Conservation (phyloP, 2,329 filamentous ascomycete genomes). For the Pseudogymnoascus sp. region DNA sequence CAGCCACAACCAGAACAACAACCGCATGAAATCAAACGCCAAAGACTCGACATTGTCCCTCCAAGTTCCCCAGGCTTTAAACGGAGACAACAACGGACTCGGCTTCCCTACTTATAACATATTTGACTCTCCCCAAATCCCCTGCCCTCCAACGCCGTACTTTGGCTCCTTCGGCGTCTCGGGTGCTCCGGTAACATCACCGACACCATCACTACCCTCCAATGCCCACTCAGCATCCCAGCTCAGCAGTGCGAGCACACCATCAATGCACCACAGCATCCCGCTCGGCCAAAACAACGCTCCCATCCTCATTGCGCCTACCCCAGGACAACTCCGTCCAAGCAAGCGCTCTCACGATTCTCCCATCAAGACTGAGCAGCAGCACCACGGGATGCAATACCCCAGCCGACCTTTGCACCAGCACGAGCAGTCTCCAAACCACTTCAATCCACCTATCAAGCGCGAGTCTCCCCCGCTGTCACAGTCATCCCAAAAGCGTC, state of each 20-base stretch:
- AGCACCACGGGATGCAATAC: neutral
- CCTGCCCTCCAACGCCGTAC: slow-evolving; percentile 14
- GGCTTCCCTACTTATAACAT: neutral
- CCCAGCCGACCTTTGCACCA: neutral
- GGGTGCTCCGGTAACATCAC: slow-evolving; percentile 11
- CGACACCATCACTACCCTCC: slow-evolving; percentile 17
- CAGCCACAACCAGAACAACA: neutral
- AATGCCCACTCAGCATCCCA: slow-evolving; percentile 16
- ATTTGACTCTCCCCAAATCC: neutral
- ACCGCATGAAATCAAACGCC: neutral
- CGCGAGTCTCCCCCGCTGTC: neutral
- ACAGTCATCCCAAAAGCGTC: neutral
- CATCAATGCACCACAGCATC: slow-evolving; percentile 14
- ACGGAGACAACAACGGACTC: neutral
- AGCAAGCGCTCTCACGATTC: neutral
- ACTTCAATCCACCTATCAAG: neutral
- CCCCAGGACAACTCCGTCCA: neutral
- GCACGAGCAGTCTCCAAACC: neutral
- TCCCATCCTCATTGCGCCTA: slow-evolving; percentile 22
- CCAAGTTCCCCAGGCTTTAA: neutral
- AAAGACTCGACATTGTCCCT: neutral
- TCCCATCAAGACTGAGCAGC: neutral
- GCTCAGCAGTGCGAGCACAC: slow-evolving; percentile 13
- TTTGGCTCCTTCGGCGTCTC: slow-evolving; percentile 23
- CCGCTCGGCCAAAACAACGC: slow-evolving; percentile 12